Base-by-base conservation (phyloP, 2,329 filamentous ascomycete genomes). In the Diaporthe humulicola region DNA sequence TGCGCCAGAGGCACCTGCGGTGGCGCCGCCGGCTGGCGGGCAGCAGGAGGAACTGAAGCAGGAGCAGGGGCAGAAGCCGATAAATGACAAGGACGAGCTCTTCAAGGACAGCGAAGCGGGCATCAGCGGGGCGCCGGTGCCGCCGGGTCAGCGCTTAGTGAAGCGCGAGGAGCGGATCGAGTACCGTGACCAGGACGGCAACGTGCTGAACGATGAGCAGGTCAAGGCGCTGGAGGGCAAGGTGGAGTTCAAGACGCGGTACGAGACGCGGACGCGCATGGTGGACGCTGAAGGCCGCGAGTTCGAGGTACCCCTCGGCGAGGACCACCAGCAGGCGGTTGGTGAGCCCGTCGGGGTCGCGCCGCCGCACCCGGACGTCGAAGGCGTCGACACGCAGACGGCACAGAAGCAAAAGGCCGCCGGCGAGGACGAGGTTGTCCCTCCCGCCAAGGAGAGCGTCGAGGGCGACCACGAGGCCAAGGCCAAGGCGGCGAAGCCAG, bases 161-260 rank as follows among this genome's bases (percentile, higher is more conserved):
- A 85, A 84, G 56, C 86, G 91, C 72, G 94, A 98, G 84, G 94
- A 98, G 85, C 93, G 93, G 78, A 87, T 98, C 61, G 97, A 98
- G 85, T 99, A 98, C 86, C 94, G 97, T 71, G 97, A 98, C 83
- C 95, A 98, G 84, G 89, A 98, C 79, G 97, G 97, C 78, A 98
- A 98, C 81, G 83, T 98, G 42, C 90, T 99, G 42, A 88, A 96
- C 81, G 91, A 93, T 72, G 94, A 95, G 81, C 91, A 98, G 82
- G 95, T 99, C 75, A 91, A 93, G 80, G 91, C 90, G 28, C 90
- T 99, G 42, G 91, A 96, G 83, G 97, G 96, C 80, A 97, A 98
- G 85, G 96, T 98, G 75, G 95, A 95, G 80, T 98, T 99, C 86
- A 93, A 97, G 86, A 98, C 97, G 17, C 93, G 93, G 78, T 98